Conservation (phyloP, 306 rosid species). For the Gastrolobium villosum region DNA sequence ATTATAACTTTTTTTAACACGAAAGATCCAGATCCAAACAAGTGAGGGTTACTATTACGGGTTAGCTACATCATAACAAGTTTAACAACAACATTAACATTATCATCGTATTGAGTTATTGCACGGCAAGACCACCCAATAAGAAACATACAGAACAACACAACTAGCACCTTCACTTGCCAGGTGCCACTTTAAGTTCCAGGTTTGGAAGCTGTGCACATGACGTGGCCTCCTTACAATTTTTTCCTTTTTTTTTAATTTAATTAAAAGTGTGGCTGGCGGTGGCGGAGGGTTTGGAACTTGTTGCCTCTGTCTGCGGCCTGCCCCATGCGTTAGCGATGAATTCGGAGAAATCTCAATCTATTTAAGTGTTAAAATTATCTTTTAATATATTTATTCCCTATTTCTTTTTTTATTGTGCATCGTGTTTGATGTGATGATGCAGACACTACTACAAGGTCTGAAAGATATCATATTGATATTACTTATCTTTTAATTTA, state of each 20-base stretch:
- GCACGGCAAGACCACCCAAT: constrained; percentile 7
- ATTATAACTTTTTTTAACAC: too few relatives aligned
- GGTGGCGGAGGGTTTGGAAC: constrained; percentile 23
- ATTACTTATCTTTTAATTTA: too few relatives aligned
- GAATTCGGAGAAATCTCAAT: not conserved
- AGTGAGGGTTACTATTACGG: not conserved
- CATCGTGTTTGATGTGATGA: too few relatives aligned
- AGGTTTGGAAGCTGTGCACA: not conserved
- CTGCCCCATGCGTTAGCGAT: not conserved
- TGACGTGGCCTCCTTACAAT: not conserved
- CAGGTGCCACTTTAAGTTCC: not conserved
- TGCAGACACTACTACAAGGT: not conserved
- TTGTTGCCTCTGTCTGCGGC: not conserved
- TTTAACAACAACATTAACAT: not conserved
- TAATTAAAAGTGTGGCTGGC: not conserved
- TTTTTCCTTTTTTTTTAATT: not conserved
- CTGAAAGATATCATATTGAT: not conserved
- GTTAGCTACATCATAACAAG: not conserved
- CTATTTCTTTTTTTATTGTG: too few relatives aligned
- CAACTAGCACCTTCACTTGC: not conserved
- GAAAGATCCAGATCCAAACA: not conserved
- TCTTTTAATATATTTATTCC: too few relatives aligned
- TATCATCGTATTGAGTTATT: not conserved
- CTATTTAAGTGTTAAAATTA: not conserved
- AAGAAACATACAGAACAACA: not conserved